phyloP scores from a whole-genome alignment of 2,329 filamentous ascomycete genomes.

The Alternaria sp. region DNA sequence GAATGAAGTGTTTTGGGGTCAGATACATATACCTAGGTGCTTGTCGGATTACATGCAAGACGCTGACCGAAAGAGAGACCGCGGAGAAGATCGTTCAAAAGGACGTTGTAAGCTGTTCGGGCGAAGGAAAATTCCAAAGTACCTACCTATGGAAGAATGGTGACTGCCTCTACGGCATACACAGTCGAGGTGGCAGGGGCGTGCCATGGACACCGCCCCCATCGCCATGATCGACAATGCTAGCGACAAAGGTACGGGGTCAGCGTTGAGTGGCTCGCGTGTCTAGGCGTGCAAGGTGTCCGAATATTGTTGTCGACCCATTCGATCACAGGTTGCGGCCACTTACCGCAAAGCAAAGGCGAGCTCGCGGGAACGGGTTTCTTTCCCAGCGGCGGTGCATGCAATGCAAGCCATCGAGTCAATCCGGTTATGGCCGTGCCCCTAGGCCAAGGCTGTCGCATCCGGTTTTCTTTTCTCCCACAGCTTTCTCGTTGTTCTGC shows the following conservation, averaged over 20 bases:
- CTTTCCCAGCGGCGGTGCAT: constrained; percentile 17
- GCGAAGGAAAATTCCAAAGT: neutral
- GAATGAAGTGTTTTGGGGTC: neutral
- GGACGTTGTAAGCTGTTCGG: neutral
- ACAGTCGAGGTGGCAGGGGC: constrained; percentile 6
- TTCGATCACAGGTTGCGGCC: neutral
- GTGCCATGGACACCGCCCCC: constrained; percentile 5
- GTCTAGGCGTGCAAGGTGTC: neutral
- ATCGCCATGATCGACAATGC: constrained; percentile 15
- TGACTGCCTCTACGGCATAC: neutral
- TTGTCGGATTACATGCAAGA: neutral
- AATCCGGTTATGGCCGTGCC: neutral
- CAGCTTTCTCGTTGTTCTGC: neutral
- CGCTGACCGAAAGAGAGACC: neutral
- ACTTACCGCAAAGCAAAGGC: constrained; percentile 6
- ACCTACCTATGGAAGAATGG: neutral
- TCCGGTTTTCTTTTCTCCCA: neutral
- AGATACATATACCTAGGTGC: neutral
- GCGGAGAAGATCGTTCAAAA: neutral
- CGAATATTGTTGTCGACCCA: neutral
- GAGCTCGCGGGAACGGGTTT: constrained; percentile 22
- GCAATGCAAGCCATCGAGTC: constrained; percentile 4
- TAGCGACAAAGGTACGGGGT: constrained; percentile 3
- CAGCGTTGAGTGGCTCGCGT: constrained; percentile 4
- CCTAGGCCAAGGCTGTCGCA: constrained; percentile 4